Base-by-base conservation (phyloP, 2,329 filamentous ascomycete species). In the Diaporthe velutina region DNA sequence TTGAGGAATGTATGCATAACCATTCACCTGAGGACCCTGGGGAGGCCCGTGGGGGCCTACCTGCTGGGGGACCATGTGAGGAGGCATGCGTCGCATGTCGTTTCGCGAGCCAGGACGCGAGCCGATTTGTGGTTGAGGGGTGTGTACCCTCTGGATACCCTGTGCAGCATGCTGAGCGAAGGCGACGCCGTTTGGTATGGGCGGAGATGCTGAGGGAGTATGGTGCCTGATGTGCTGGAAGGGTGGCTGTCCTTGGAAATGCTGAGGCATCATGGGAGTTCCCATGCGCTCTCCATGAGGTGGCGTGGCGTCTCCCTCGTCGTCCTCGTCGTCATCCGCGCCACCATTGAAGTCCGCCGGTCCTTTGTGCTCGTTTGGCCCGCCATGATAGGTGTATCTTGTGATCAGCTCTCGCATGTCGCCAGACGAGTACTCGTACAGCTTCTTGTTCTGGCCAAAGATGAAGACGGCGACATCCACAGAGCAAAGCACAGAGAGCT, bases 401-500 rank as follows among this genome's bases (percentile, higher is more conserved):
- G 91, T 90, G 78, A 99, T 92, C 67, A 97, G 94, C 78, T 98
- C 95, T 83, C 93, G 93, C 90, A 99, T 98, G 83, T 98, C 95
- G 79, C 92, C 89, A 25, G 96, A 98, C 17, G 96, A 98, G 84
- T 98, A 99, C 84, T 99, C 95, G 85, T 98, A 98, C 35, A 99
- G 90, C 87, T 98, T 98, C 90, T 98, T 99, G 85, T 99, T 99
- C 86, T 95, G 96, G 77, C 96, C 96, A 82, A 98, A 98, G 81
- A 99, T 98, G 84, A 99, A 97, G 81, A 99, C 97, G 54, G 97
- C 97, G 79, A 99, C 97, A 84, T 99, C 97, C 83, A 99, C 97
- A 52, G 96, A 98, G 84, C 97, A 99, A 77, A 99, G 93, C 61
- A 99, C 97, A 71, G 96, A 98, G 70, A 99, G 90, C 89, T 99